Evolutionary conservation across 2,329 filamentous ascomycete genomes (phyloP).

Genomic region (Clonostachys sp.): DNA sequence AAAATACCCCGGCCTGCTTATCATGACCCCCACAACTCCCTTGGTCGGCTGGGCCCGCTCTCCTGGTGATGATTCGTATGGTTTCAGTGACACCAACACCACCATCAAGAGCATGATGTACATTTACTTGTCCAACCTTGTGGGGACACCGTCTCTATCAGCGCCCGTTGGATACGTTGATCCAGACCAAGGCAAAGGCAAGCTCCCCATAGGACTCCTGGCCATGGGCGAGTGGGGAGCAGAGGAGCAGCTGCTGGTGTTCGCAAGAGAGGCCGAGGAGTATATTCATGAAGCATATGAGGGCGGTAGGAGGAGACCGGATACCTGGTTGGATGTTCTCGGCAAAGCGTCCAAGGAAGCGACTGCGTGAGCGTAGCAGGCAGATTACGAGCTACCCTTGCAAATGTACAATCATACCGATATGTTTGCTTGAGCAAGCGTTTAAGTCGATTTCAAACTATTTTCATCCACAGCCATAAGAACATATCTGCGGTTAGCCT

Average conservation of each 20-base stretch:
- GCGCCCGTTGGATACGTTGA: conserved; percentile 71
- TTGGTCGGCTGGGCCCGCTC: conserved; percentile 68
- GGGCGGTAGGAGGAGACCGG: conserved; percentile 44
- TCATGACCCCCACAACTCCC: conserved; percentile 75
- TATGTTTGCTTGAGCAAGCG: too few relatives aligned
- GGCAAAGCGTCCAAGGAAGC: not conserved
- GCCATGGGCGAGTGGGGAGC: conserved; percentile 63
- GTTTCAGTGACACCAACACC: conserved; percentile 68
- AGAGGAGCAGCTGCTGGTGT: conserved; percentile 59
- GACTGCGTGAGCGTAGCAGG: too few relatives aligned
- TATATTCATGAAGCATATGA: conserved; percentile 45
- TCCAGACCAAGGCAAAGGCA: conserved; percentile 50
- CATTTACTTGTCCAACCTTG: conserved; percentile 80
- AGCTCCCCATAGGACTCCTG: conserved; percentile 56
- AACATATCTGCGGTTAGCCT: too few relatives aligned
- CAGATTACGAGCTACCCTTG: too few relatives aligned
- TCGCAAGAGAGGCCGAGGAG: conserved; percentile 51
- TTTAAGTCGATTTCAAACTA: too few relatives aligned
- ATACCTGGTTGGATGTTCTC: conserved; percentile 55
- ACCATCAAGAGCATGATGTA: conserved; percentile 80
- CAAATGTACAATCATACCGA: too few relatives aligned
- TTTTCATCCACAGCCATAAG: too few relatives aligned
- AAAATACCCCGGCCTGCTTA: conserved; percentile 67
- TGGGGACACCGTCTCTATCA: conserved; percentile 70
- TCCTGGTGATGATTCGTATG: conserved; percentile 59